Evolutionary conservation across 148 eudicot genomes (phyloP).

Genomic region (Camellia sinensis): DNA sequence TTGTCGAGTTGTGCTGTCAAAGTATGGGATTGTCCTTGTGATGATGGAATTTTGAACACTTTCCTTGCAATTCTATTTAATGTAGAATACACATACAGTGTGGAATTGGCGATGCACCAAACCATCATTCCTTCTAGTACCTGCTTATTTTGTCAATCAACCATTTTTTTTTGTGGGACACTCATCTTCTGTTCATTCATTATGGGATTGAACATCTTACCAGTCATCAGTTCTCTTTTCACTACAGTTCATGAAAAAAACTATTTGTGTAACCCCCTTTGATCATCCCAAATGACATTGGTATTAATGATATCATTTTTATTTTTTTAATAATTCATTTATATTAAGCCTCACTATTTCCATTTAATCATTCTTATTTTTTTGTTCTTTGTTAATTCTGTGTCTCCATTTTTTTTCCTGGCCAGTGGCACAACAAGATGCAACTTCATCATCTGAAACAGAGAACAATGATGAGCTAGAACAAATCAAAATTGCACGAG

Average conservation of each 20-base stretch:
- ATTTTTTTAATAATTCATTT: not conserved
- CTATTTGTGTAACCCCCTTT: not conserved
- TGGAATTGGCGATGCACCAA: not conserved
- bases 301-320: not conserved
- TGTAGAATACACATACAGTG: not conserved
- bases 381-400: not conserved
- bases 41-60: not conserved
- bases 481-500: conserved; percentile 72
- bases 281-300: not conserved
- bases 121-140: not conserved
- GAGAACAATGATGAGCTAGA: conserved; percentile 77
- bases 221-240: not conserved
- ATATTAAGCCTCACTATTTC: not conserved
- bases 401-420: not conserved
- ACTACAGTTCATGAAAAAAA: not conserved
- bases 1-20: not conserved
- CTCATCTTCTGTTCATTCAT: not conserved
- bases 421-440: conserved; percentile 69
- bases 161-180: not conserved
- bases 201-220: not conserved
- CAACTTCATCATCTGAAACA: conserved; percentile 53
- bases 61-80: not conserved
- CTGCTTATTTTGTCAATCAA: not conserved
- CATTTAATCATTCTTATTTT: not conserved
- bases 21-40: conserved; percentile 1